Percentiles rank a stretch among this genome's conserved stretches.
These are phyloP conservation scores for Podospora tetraspora DNA, from an alignment of 495 filamentous ascomycete species.

Conservation along the genomic window DNA sequence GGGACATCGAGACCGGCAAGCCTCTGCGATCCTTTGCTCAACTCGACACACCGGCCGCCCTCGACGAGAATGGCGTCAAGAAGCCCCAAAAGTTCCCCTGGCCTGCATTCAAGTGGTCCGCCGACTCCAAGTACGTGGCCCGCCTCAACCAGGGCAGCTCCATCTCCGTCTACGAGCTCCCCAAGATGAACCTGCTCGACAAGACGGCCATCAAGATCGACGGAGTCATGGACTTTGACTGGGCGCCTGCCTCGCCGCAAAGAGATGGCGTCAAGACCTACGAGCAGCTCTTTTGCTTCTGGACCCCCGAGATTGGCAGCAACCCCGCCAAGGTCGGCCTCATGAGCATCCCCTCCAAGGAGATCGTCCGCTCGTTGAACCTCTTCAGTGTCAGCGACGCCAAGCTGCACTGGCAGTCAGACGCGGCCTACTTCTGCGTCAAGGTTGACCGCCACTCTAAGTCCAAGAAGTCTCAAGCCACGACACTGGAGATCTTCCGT, in stretches of 20 bases:
- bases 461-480: slow-evolving; percentile 94
- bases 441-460: slow-evolving; percentile 99
- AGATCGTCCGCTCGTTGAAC: slow-evolving; percentile 88
- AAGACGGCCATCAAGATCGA: slow-evolving; percentile 91
- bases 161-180: slow-evolving; percentile 91
- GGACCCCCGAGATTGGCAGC: slow-evolving; percentile 96
- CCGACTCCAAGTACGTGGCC: slow-evolving; percentile 95
- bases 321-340: slow-evolving; percentile 95
- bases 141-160: slow-evolving; percentile 81
- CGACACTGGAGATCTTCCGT: slow-evolving; percentile 97
- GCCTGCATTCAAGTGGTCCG: slow-evolving; percentile 99
- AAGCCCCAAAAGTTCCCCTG: slow-evolving; percentile 88
- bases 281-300: slow-evolving; percentile 95
- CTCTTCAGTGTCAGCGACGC: slow-evolving; percentile 96
- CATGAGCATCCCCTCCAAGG: slow-evolving; percentile 93
- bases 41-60: slow-evolving; percentile 65
- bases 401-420: slow-evolving; percentile 96
- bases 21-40: slow-evolving; percentile 88
- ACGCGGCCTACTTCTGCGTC: slow-evolving; percentile 88
- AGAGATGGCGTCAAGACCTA: slow-evolving; percentile 79
- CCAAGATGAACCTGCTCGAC: slow-evolving; percentile 83
- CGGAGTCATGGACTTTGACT: slow-evolving; percentile 95
- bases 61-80: slow-evolving; percentile 42
- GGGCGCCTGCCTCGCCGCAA: slow-evolving; percentile 76
- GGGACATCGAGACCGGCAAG: slow-evolving; percentile 89